Evolutionary conservation across 2,329 filamentous ascomycete species (phyloP).

Genomic region (Fusarium sp.): DNA sequence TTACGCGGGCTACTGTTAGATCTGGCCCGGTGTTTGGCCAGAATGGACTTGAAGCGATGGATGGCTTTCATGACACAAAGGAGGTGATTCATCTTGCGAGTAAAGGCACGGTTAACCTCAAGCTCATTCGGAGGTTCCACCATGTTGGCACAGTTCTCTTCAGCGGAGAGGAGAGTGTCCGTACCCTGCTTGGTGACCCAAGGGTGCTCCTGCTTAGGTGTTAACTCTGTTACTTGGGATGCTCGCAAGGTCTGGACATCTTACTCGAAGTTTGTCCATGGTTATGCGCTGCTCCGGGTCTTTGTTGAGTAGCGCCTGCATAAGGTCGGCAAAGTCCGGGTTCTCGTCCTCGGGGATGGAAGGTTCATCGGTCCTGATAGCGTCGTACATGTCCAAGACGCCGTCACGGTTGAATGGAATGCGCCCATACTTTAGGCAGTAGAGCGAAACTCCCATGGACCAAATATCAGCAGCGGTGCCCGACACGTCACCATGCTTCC

Average conservation of each 20-base stretch:
- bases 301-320: conserved; percentile 80
- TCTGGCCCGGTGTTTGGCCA: conserved; percentile 49
- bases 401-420: conserved; percentile 85
- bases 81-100: conserved; percentile 85
- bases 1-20: conserved; percentile 15
- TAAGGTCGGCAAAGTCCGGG: conserved; percentile 76
- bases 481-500: conserved; percentile 85
- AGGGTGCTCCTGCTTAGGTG: conserved; percentile 73
- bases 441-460: conserved; percentile 97
- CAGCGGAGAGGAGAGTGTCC: conserved; percentile 79
- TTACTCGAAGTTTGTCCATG: conserved; percentile 82
- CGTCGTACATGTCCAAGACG: conserved; percentile 87
- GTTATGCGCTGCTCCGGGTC: conserved; percentile 82
- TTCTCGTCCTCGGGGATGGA: conserved; percentile 70
- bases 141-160: conserved; percentile 85
- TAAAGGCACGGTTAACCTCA: conserved; percentile 91
- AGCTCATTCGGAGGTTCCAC: conserved; percentile 87
- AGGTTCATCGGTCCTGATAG: conserved; percentile 77
- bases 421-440: conserved; percentile 86
- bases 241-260: conserved; percentile 42
- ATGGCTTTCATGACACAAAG: conserved; percentile 92
- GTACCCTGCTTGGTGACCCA: conserved; percentile 88
- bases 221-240: background rate
- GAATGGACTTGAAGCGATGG: conserved; percentile 81
- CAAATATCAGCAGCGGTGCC: conserved; percentile 94